Percentiles rank a stretch among this genome's conserved stretches.
These are phyloP conservation scores for Truncatella angustata DNA, from an alignment of 2,329 filamentous ascomycete genomes.

Conservation along the genomic window DNA sequence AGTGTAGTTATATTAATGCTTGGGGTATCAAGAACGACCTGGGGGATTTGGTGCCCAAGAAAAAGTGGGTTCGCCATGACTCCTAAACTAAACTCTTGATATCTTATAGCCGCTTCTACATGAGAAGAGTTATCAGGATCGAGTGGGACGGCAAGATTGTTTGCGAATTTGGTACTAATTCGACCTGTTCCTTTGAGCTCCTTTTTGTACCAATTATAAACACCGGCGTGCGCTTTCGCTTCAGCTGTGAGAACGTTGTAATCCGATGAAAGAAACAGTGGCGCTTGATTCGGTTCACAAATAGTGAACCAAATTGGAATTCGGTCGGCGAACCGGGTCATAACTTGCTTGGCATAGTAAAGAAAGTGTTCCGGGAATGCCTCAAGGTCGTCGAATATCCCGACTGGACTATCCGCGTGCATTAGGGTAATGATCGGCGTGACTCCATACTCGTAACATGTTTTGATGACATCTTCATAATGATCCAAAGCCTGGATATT, in stretches of 20 bases:
- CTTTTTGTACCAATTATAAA: slow-evolving; percentile 54
- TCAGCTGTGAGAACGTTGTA: slow-evolving; percentile 34
- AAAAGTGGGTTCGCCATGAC: slow-evolving; percentile 53
- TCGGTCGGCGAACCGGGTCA: slow-evolving; percentile 49
- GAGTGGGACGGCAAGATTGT: slow-evolving; percentile 49
- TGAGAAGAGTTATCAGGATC: slow-evolving; percentile 38
- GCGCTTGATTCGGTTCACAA: slow-evolving; percentile 45
- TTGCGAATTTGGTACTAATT: slow-evolving; percentile 48
- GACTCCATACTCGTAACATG: slow-evolving; percentile 47
- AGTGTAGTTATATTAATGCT: slow-evolving; percentile 42
- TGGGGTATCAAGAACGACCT: slow-evolving; percentile 42
- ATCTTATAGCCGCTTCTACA: slow-evolving; percentile 43
- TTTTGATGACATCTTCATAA: slow-evolving; percentile 54
- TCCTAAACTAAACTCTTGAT: slow-evolving; percentile 45
- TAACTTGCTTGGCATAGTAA: slow-evolving; percentile 50
- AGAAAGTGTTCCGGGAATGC: slow-evolving; percentile 50
- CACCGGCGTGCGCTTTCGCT: slow-evolving; percentile 43
- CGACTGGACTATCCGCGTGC: slow-evolving; percentile 47
- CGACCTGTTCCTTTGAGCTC: slow-evolving; percentile 49
- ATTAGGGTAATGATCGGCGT: slow-evolving; percentile 45
- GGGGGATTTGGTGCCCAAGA: slow-evolving; percentile 49
- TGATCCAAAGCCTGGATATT: slow-evolving; percentile 50
- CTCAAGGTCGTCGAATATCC: slow-evolving; percentile 45
- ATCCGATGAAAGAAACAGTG: slow-evolving; percentile 16
- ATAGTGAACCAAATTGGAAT: slow-evolving; percentile 53